These are phyloP conservation scores for Wickerhamiella lipophila DNA, from an alignment of 805 yeast genomes.

Conservation along the genomic window DNA sequence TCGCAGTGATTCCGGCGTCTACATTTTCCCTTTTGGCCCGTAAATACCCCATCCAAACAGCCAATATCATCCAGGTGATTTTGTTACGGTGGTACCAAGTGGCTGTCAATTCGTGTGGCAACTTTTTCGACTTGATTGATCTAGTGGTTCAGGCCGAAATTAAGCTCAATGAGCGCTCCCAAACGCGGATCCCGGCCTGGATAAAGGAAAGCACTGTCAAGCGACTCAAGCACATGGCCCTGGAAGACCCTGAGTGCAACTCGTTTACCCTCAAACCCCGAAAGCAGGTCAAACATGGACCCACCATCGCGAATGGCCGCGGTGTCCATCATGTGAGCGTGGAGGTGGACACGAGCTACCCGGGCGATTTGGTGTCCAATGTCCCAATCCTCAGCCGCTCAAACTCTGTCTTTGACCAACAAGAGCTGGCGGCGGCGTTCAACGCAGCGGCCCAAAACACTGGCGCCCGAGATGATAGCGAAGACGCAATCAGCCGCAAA, in stretches of 20 bases:
- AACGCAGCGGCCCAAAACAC: not conserved
- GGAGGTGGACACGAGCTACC: constrained; percentile 34
- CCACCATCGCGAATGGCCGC: not conserved
- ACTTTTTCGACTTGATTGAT: constrained; percentile 69
- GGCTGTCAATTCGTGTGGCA: constrained; percentile 80
- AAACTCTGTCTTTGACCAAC: constrained; percentile 10
- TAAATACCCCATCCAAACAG: constrained; percentile 77
- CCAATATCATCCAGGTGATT: constrained; percentile 89
- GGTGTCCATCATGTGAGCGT: constrained; percentile 11
- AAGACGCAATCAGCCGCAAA: constrained; percentile 17
- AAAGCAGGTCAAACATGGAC: constrained; percentile 10
- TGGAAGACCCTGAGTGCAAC: constrained; percentile 16
- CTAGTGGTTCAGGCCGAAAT: constrained; percentile 72
- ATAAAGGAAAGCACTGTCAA: constrained; percentile 45
- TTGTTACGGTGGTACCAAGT: constrained; percentile 77
- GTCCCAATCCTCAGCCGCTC: constrained; percentile 42
- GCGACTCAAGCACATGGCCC: constrained; percentile 25
- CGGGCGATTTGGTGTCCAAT: constrained; percentile 75
- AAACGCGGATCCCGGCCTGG: constrained; percentile 48
- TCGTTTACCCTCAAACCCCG: constrained; percentile 15
- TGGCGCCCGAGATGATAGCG: constrained; percentile 12
- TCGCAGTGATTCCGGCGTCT: constrained; percentile 80
- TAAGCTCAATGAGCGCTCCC: constrained; percentile 40
- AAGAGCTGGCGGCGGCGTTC: constrained; percentile 4
- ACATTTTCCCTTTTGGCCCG: constrained; percentile 61